phyloP scores from a whole-genome alignment of 106 monocot genomes.

The Phalaenopsis equestris region DNA sequence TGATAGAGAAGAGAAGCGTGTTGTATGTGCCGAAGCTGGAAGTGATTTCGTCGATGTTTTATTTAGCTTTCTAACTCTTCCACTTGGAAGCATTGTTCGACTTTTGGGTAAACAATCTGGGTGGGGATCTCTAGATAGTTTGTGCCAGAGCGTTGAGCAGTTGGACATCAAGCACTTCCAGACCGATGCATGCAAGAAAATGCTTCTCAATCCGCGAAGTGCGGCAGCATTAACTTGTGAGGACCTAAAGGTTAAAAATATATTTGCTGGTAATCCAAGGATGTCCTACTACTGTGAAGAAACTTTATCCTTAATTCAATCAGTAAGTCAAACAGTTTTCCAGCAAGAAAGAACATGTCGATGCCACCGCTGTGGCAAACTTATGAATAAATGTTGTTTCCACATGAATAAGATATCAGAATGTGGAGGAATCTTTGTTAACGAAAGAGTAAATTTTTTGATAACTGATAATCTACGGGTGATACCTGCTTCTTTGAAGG shows the following conservation, averaged over 20 bases:
- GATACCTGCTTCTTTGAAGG: neutral
- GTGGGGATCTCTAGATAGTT: conserved; percentile 14
- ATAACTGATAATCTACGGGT: conserved; percentile 26
- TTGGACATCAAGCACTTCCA: conserved; percentile 19
- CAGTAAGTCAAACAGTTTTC: neutral
- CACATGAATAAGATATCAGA: neutral
- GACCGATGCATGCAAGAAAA: conserved; percentile 18
- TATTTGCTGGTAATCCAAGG: conserved; percentile 6
- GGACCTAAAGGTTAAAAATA: conserved; percentile 5
- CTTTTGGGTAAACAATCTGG: conserved; percentile 13
- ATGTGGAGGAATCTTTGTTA: conserved; percentile 23
- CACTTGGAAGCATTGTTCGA: conserved; percentile 27
- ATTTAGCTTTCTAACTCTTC: conserved; percentile 53
- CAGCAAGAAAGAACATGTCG: neutral
- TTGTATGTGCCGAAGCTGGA: conserved; percentile 35
- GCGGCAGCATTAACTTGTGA: conserved; percentile 10
- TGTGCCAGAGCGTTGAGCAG: conserved; percentile 33
- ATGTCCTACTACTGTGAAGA: conserved; percentile 11
- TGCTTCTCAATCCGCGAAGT: conserved; percentile 28
- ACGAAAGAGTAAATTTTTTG: neutral
- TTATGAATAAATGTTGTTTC: neutral
- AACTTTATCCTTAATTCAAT: neutral
- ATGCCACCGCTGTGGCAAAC: neutral
- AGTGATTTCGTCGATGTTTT: conserved; percentile 34
- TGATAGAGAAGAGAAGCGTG: too few relatives aligned